These are phyloP conservation scores for Globisporangium polare DNA, from an alignment of 352 stramenopile species.

Conservation along the genomic window DNA sequence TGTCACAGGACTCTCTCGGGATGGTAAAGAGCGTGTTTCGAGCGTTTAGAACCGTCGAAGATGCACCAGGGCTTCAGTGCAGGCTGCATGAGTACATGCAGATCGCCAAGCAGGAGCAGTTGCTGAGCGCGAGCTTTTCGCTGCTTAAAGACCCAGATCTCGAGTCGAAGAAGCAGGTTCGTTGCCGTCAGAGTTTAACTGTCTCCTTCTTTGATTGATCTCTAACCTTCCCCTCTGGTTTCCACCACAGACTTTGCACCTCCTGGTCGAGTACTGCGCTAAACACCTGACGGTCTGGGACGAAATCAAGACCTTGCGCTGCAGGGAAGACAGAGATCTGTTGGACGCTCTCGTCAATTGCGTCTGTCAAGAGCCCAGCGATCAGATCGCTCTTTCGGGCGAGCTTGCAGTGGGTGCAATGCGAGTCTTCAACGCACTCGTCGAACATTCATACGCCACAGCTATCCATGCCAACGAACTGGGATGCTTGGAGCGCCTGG, in stretches of 20 bases:
- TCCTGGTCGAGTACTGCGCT: neutral
- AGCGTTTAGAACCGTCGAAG: neutral
- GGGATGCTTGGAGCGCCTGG: conserved; percentile 4
- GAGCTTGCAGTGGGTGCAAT: neutral
- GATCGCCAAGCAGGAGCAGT: neutral
- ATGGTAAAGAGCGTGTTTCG: conserved; percentile 4
- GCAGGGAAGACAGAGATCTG: neutral
- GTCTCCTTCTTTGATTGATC: neutral
- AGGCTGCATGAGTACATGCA: neutral
- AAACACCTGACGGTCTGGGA: conserved; percentile 1
- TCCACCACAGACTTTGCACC: neutral
- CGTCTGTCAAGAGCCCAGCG: neutral
- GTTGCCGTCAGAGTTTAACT: neutral
- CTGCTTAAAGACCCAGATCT: neutral
- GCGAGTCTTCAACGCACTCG: conserved; percentile 3
- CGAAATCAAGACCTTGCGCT: neutral
- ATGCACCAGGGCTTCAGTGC: no score
- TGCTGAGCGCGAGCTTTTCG: neutral
- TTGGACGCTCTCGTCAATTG: neutral
- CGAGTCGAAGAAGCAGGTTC: neutral
- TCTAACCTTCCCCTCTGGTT: neutral
- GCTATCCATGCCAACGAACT: neutral
- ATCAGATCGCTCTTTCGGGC: neutral
- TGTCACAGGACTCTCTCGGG: neutral
- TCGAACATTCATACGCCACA: conserved; percentile 7